phyloP scores from a whole-genome alignment of 2,329 filamentous ascomycete genomes.

The Cordyceps pruinosa region DNA sequence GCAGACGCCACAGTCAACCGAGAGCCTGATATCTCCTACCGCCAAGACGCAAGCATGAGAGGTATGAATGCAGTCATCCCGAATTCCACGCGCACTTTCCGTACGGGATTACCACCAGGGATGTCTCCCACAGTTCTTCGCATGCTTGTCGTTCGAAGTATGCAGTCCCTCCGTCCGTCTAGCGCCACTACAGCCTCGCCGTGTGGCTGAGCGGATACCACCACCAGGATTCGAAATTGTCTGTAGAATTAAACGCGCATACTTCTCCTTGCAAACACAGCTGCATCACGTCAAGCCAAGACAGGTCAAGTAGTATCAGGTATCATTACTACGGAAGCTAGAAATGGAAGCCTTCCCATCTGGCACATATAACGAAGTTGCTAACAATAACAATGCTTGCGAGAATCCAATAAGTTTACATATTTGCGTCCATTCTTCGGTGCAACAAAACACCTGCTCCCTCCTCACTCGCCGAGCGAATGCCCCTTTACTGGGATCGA shows the following conservation, averaged over 20 bases:
- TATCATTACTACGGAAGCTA: slow-evolving; percentile 15
- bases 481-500: slow-evolving; percentile 14
- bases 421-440: neutral
- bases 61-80: too few species aligned
- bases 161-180: too few species aligned
- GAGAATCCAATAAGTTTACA: slow-evolving; percentile 5
- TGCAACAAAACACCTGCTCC: neutral
- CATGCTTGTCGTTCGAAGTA: too few species aligned
- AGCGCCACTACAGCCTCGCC: slow-evolving; percentile 2
- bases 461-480: neutral
- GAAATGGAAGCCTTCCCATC: too few species aligned
- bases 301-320: slow-evolving; percentile 1
- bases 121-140: too few species aligned
- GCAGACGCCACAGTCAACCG: too few species aligned
- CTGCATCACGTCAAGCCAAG: neutral
- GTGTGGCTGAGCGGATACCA: neutral
- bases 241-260: neutral
- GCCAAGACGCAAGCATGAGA: too few species aligned
- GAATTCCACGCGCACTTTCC: too few species aligned
- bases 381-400: neutral
- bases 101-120: too few species aligned
- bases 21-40: too few species aligned
- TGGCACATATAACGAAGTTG: neutral
- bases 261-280: neutral
- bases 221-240: neutral